A percentile compares a stretch with the other conserved stretches of the same genome.
Evolutionary conservation across 2,329 filamentous ascomycete genomes (phyloP).

Genomic region (Colletotrichum sp.): DNA sequence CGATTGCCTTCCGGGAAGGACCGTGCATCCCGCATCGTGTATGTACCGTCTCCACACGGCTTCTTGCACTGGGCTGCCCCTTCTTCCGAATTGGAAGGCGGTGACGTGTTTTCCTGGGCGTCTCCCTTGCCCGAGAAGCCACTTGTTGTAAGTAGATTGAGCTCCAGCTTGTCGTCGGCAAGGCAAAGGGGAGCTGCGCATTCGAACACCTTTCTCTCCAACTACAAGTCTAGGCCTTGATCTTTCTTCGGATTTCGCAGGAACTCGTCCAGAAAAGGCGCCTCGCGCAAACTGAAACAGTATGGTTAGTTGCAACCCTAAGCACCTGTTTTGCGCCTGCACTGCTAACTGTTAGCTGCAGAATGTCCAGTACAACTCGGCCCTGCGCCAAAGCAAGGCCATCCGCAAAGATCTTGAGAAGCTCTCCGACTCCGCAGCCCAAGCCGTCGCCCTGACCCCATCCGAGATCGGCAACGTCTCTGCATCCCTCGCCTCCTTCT

Average conservation of each 20-base stretch:
- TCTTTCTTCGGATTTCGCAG: background rate
- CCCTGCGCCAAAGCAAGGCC: constrained; percentile 82
- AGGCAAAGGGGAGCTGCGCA: background rate
- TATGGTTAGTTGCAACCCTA: background rate
- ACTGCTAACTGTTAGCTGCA: constrained; percentile 40
- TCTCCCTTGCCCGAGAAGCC: constrained; percentile 4
- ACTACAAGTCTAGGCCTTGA: background rate
- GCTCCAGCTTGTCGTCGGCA: constrained; percentile 2
- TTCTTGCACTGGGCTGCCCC: background rate
- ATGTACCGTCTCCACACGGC: rapidly evolving
- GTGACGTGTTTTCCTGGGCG: background rate
- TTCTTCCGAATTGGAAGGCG: constrained; percentile 7
- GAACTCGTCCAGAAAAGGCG: background rate
- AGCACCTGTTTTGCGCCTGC: background rate
- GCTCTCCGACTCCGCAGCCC: constrained; percentile 64
- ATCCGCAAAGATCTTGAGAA: constrained; percentile 78
- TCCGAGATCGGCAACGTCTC: constrained; percentile 70
- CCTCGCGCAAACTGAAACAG: background rate
- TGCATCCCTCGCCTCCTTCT: constrained; percentile 80
- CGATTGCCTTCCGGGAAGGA: background rate
- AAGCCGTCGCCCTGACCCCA: constrained; percentile 66
- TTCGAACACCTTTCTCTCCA: background rate
- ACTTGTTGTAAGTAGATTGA: background rate
- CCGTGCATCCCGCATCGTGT: background rate
- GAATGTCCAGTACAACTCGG: constrained; percentile 87